Percentiles rank a stretch among this genome's conserved stretches.
These are phyloP conservation scores for Neotropicomus parvogracilis DNA, from an alignment of 1,284 basidiomycete genomes.

Conservation along the genomic window DNA sequence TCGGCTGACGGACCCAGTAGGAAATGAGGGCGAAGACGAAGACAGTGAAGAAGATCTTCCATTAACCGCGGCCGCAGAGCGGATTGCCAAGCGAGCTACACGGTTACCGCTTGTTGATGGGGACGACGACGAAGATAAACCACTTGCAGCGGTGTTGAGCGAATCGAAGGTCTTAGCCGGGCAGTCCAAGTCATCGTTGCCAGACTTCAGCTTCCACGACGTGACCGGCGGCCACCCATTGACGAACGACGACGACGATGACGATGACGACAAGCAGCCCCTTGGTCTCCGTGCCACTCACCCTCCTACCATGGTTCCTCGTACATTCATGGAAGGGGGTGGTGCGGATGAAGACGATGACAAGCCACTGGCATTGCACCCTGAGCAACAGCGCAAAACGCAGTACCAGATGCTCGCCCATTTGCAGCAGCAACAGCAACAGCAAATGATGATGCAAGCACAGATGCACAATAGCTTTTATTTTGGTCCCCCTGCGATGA, in stretches of 20 bases:
- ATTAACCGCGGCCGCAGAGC: constrained; percentile 53
- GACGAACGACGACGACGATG: constrained; percentile 31
- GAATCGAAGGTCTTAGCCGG: constrained; percentile 48
- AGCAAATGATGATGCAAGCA: constrained; percentile 71
- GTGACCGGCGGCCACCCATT: constrained; percentile 26
- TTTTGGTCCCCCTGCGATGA: constrained; percentile 62
- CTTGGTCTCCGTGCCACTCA: constrained; percentile 48
- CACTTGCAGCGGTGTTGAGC: constrained; percentile 57
- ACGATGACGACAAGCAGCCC: constrained; percentile 59
- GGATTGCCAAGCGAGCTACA: constrained; percentile 27
- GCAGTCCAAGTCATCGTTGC: constrained; percentile 48
- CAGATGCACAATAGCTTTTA: constrained; percentile 73
- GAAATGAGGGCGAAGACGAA: constrained; percentile 31
- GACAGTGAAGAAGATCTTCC: constrained; percentile 76
- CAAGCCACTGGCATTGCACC: constrained; percentile 63
- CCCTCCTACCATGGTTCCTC: constrained; percentile 25
- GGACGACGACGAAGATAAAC: constrained; percentile 62
- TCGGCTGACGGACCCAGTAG: constrained; percentile 12
- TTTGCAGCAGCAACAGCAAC: constrained; percentile 51
- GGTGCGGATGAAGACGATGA: constrained; percentile 47
- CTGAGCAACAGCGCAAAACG: constrained; percentile 72
- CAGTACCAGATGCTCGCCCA: constrained; percentile 66
- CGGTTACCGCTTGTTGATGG: constrained; percentile 19
- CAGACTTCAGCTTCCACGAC: constrained; percentile 44
- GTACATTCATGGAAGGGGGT: constrained; percentile 7